Evolutionary conservation across 2,329 filamentous ascomycete genomes (phyloP).

Genomic region (Pyricularia grisea): DNA sequence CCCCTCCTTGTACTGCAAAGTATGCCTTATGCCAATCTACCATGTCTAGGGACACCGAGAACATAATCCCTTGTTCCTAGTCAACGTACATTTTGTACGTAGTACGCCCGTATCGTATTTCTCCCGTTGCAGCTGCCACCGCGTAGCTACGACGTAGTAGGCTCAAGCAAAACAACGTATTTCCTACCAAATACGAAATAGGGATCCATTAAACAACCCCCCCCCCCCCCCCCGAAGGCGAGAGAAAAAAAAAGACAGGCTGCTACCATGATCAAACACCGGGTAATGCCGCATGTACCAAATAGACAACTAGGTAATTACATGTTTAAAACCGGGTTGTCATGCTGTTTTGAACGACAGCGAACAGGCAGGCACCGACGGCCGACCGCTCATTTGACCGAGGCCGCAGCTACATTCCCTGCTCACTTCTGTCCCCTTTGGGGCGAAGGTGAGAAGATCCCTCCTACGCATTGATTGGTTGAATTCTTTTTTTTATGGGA

Average conservation of each 20-base stretch:
- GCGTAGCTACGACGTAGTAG: not conserved
- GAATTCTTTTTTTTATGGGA: not conserved
- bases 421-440: not conserved
- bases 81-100: not conserved
- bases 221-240: no score
- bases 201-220: not conserved
- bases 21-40: not conserved
- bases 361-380: not conserved
- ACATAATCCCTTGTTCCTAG: not conserved
- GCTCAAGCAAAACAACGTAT: no score
- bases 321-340: not conserved
- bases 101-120: not conserved
- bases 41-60: not conserved
- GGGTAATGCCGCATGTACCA: not conserved
- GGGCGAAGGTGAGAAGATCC: not conserved
- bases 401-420: not conserved
- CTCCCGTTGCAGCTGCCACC: not conserved
- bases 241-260: not conserved
- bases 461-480: not conserved
- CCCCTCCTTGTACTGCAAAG: not conserved
- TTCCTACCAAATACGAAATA: no score
- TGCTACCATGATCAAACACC: not conserved
- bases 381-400: not conserved
- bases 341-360: not conserved
- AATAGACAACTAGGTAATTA: not conserved